Base-by-base conservation (phyloP, 2,329 filamentous ascomycete genomes). In the Verticillium albo-atrum region DNA sequence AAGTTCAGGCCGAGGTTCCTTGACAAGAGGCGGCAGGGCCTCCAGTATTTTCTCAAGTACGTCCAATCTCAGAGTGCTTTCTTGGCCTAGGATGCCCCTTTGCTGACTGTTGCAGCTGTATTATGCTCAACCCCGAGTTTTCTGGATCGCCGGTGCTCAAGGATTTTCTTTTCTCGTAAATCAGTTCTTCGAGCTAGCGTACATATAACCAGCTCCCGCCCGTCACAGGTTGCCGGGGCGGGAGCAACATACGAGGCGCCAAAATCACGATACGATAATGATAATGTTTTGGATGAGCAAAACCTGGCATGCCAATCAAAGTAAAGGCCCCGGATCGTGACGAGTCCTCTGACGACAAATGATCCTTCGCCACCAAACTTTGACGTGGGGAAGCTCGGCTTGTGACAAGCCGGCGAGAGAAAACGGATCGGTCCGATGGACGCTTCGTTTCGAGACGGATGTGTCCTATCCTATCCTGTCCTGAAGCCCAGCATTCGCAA, bases 1-100 rank as follows among this genome's bases (percentile, higher is more conserved):
- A 90, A 84, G 78, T 97, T 97, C 70, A 83, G 90, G 56, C 88
- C 91, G 12, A 85, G 84, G 56, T 98, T 99, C 72, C 81, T 99
- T 20, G 93, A 97, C 73, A 88, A 89, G 69, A 83, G 95, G 68
- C 87, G 91, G 66, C 82, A 86, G 50, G 94, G 93, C 6, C 78
- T 99, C 61, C 88, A 91, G 70, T 97, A 98, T 71, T 99, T 98
- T 71, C 78, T 99, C 58, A 96, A 96, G 92, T 96, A 77, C 62
- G 89, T 79, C 20, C 28, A 28, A 20, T 35, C 20, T 23, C 47
- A 28, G 52, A 32, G 6, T 12, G 25, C 12, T 14, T 34, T 25
- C 30, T 32, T 6, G 30, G 5, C 9, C 14, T 53, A 14, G 61
- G 52, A 61, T 66, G 53, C 30, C 63, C 54, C 17, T 54, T 37